phyloP scores from a whole-genome alignment of 129 eudicot species.

The Scalesia atractyloides region DNA sequence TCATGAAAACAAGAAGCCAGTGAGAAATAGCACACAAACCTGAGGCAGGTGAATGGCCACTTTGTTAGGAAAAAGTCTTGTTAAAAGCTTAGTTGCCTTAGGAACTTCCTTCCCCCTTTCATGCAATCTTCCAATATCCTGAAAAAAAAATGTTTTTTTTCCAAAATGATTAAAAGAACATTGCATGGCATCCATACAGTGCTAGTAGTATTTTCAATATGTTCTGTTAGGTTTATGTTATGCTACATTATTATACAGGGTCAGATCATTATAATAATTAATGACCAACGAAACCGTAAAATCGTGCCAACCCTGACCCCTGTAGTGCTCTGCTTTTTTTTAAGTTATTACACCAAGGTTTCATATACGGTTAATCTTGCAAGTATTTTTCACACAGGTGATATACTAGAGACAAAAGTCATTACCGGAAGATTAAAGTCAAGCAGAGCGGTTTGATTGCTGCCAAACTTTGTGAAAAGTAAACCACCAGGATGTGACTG shows the following conservation, averaged over 20 bases:
- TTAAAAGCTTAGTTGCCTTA: slow-evolving; percentile 67
- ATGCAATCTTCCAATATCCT: slow-evolving; percentile 86
- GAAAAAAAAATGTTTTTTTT: slow-evolving; percentile 15
- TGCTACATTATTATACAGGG: background rate
- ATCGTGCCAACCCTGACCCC: background rate
- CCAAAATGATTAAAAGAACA: background rate
- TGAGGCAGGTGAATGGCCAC: slow-evolving; percentile 91
- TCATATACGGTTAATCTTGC: background rate
- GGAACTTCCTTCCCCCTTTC: slow-evolving; percentile 75
- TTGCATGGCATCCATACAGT: background rate
- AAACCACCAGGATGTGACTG: slow-evolving; percentile 89
- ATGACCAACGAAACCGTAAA: background rate
- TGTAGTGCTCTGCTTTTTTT: slow-evolving; percentile 1
- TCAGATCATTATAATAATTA: background rate
- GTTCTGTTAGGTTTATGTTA: background rate
- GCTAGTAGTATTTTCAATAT: background rate
- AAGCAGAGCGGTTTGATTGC: slow-evolving; percentile 85
- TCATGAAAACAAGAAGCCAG: background rate
- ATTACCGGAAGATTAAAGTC: slow-evolving; percentile 86
- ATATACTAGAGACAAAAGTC: slow-evolving; percentile 16
- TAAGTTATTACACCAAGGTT: slow-evolving; percentile 2
- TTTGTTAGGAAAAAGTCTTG: slow-evolving; percentile 82
- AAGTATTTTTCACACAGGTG: background rate
- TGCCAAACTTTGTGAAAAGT: slow-evolving; percentile 89
- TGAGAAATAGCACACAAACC: slow-evolving; percentile 46